phyloP scores from a whole-genome alignment of 495 filamentous ascomycete genomes.

The Pyrenopolyporus hunteri region DNA sequence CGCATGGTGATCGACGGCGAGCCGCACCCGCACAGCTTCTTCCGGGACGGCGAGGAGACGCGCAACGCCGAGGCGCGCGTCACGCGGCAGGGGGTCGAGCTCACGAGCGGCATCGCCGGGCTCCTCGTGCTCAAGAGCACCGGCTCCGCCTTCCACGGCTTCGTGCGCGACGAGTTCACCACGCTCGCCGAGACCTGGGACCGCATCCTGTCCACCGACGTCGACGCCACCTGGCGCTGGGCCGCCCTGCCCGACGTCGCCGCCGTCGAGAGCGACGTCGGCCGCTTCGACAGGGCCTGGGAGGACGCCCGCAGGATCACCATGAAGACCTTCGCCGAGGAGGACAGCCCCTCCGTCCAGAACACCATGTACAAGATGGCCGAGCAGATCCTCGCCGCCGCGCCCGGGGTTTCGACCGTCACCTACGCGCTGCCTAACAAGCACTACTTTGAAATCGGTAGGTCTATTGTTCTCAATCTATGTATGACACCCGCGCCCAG shows the following conservation, averaged over 20 bases:
- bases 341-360: slow-evolving; percentile 91
- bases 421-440: slow-evolving; percentile 93
- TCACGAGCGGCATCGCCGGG: slow-evolving; percentile 72
- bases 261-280: slow-evolving; percentile 67
- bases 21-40: slow-evolving; percentile 95
- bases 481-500: neutral
- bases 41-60: slow-evolving; percentile 86
- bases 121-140: slow-evolving; percentile 95
- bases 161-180: slow-evolving; percentile 90
- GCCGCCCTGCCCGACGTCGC: slow-evolving; percentile 67
- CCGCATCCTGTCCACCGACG: slow-evolving; percentile 91
- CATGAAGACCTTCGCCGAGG: slow-evolving; percentile 88
- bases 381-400: slow-evolving; percentile 80
- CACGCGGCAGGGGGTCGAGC: slow-evolving; percentile 66
- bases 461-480: slow-evolving; percentile 41
- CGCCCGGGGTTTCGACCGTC: slow-evolving; percentile 71
- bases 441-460: slow-evolving; percentile 98
- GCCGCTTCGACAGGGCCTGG: slow-evolving; percentile 80
- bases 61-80: slow-evolving; percentile 72
- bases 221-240: slow-evolving; percentile 87
- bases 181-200: slow-evolving; percentile 90
- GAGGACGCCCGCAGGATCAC: slow-evolving; percentile 78
- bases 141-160: slow-evolving; percentile 95
- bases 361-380: slow-evolving; percentile 99
- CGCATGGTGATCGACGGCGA: slow-evolving; percentile 85